Conservation (phyloP, 2,329 filamentous ascomycete species). For the Aspergillus sp. region DNA sequence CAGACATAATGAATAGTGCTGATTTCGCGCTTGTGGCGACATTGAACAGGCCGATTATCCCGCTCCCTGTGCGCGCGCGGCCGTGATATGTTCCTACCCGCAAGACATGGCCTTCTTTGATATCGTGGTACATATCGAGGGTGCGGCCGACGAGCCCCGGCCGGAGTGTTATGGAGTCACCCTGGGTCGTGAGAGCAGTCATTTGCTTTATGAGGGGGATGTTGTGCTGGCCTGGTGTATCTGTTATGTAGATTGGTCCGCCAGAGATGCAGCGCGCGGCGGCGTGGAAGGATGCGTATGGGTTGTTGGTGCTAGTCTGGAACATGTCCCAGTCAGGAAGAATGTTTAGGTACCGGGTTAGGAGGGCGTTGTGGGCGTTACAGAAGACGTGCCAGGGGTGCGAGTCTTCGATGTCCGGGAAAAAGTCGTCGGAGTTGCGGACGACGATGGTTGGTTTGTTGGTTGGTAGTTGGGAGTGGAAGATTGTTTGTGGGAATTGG, state of each 20-base stretch:
- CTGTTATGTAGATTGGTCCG: constrained; percentile 92
- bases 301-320: constrained; percentile 57
- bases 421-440: constrained; percentile 88
- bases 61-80: constrained; percentile 64
- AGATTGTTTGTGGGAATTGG: constrained; percentile 80
- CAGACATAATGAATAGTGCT: constrained; percentile 68
- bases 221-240: constrained; percentile 80
- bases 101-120: constrained; percentile 70
- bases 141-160: constrained; percentile 73
- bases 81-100: constrained; percentile 80
- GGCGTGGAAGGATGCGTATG: constrained; percentile 80
- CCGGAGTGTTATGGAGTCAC: constrained; percentile 76
- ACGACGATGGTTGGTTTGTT: constrained; percentile 72
- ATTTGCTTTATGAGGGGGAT: constrained; percentile 74
- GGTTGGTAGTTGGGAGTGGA: constrained; percentile 77
- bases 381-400: constrained; percentile 96
- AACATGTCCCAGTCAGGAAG: constrained; percentile 84
- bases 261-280: constrained; percentile 87
- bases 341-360: constrained; percentile 82
- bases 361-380: constrained; percentile 83
- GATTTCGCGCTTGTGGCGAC: constrained; percentile 61
- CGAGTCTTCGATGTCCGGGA: constrained; percentile 74
- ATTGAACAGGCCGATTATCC: constrained; percentile 85
- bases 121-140: constrained; percentile 71
- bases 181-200: constrained; percentile 70